phyloP scores from a whole-genome alignment of 164 flowering plant species.

The Hamamelis virginiana region DNA sequence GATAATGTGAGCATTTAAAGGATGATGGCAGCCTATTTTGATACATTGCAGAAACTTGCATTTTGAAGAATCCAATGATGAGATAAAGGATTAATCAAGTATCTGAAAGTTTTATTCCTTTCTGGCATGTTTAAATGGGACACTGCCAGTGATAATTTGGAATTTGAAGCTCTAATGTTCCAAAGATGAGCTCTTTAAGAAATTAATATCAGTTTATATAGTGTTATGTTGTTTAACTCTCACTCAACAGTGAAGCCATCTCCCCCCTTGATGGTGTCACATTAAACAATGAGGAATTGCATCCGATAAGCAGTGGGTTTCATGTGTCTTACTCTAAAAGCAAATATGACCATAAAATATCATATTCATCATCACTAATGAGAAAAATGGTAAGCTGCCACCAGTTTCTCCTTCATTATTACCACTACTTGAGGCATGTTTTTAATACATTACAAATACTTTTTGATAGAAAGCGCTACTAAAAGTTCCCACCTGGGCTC shows the following conservation, averaged over 20 bases:
- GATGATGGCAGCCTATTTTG: not conserved
- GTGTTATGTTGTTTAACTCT: not conserved
- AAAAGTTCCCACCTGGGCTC: constrained; percentile 70
- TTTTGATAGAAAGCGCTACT: not conserved
- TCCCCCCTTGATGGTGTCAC: not conserved
- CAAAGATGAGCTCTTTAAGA: not conserved
- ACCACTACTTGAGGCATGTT: not conserved
- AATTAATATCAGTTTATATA: not conserved
- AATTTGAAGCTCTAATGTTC: not conserved
- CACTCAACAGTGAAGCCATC: not conserved
- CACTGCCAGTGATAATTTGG: too few species aligned
- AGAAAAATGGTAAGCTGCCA: not conserved
- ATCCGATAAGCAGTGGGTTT: not conserved
- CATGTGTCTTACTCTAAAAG: not conserved
- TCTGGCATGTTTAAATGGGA: too few species aligned
- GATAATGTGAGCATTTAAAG: not conserved
- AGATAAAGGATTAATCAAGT: not conserved
- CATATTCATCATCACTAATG: not conserved
- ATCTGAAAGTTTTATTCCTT: too few species aligned
- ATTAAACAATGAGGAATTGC: not conserved
- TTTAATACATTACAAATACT: not conserved
- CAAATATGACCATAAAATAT: not conserved
- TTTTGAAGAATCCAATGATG: not conserved
- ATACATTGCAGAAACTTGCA: not conserved
- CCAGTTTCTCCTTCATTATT: not conserved